Evolutionary conservation across 2,329 filamentous ascomycete genomes (phyloP), one percentile per base, ranked within the genome.

Genomic region (Penicillium occitanis): DNA sequence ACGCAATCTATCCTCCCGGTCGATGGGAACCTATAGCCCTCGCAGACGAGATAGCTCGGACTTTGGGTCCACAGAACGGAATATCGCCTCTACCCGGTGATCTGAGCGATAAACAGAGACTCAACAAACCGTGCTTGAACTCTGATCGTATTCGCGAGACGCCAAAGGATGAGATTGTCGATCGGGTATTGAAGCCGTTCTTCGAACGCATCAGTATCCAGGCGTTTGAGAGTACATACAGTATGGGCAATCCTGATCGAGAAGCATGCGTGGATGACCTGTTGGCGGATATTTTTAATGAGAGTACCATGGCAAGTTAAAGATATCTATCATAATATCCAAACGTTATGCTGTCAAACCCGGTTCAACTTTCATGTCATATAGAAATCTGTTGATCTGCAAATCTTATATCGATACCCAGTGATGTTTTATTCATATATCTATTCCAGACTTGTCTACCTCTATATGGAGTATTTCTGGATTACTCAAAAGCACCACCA

Each of bases 171-270:
- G 86, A 88, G 69, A 81, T 98, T 66, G 86, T 95, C 5, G 88
- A 88, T 66, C 90, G 90, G 74, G 86, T 97, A 13, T 79, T 98
- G 68, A 85, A 91, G 70, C 94, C 94, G 0, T 98, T 97, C 79
- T 92, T 98, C 74, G 90, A 90, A 14, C 91, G 96, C 75, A 80
- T 99, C 69, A 97, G 93, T 75, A 97, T 99, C 73, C 91, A 90
- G 76, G 90, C 91, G 0, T 99, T 97, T 79, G 95, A 99, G 81
- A 91, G 90, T 68, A 94, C 91, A 64, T 99, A 99, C 77, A 88
- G 90, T 17, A 93, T 97, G 88, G 89, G 88, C 42, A 77, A 78
- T 50, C 79, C 90, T 30, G 92, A 96, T 76, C 75, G 84, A 71
- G 85, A 88, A 61, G 83, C 82, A 10, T 93, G 91, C 72, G 82